A percentile compares a stretch with the other conserved stretches of the same genome.
These are phyloP conservation scores for Scolecobasidium constrictum DNA, from an alignment of 2,329 filamentous ascomycete species.

Conservation along the genomic window DNA sequence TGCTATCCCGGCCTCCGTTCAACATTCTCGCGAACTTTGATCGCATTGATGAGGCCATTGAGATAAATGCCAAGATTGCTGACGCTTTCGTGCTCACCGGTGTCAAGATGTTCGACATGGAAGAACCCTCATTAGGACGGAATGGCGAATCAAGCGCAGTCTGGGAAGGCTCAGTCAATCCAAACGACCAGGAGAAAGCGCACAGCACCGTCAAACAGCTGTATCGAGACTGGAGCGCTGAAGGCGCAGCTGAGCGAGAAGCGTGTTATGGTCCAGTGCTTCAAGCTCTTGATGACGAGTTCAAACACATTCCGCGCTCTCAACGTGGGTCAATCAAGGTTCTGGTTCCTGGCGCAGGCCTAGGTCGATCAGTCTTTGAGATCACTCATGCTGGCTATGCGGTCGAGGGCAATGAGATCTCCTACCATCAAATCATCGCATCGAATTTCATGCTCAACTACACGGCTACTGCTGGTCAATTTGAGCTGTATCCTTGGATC, in stretches of 20 bases:
- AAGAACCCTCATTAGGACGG: not conserved
- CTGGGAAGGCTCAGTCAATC: slow-evolving; percentile 61
- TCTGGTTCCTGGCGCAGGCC: slow-evolving; percentile 78
- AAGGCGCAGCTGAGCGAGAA: slow-evolving; percentile 63
- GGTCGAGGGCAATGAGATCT: slow-evolving; percentile 85
- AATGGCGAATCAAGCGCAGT: slow-evolving; percentile 43
- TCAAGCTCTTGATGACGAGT: slow-evolving; percentile 45
- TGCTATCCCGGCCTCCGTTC: slow-evolving; percentile 74
- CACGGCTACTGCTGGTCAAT: slow-evolving; percentile 48
- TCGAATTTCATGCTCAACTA: slow-evolving; percentile 66
- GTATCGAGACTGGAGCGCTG: slow-evolving; percentile 86
- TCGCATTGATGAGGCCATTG: slow-evolving; percentile 76
- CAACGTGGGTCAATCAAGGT: slow-evolving; percentile 44
- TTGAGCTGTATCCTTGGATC: slow-evolving; percentile 75
- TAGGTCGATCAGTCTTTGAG: slow-evolving; percentile 84
- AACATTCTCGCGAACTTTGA: slow-evolving; percentile 69
- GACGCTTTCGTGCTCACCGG: slow-evolving; percentile 64
- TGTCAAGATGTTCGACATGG: slow-evolving; percentile 24
- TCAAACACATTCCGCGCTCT: slow-evolving; percentile 20
- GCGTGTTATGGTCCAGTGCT: slow-evolving; percentile 69
- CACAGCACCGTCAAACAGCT: slow-evolving; percentile 87
- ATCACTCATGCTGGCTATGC: slow-evolving; percentile 62
- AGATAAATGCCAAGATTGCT: slow-evolving; percentile 74
- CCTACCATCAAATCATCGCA: slow-evolving; percentile 89
- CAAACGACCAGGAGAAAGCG: slow-evolving; percentile 74